Evolutionary conservation across 1,139 yeast species (phyloP).

Genomic region (Spathaspora sp.): DNA sequence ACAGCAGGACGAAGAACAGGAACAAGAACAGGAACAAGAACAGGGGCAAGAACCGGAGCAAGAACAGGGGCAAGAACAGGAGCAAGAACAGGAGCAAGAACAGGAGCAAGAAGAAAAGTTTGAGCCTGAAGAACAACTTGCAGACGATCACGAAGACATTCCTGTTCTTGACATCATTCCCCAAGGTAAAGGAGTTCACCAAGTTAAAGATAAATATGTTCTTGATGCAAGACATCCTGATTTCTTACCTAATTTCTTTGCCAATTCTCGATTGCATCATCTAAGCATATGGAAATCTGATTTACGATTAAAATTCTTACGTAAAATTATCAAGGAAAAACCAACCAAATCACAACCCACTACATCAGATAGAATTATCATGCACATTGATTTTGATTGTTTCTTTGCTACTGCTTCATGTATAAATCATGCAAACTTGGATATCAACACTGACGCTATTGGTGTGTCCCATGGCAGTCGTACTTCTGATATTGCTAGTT

Average conservation of each 20-base stretch:
- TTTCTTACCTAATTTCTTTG: conserved; percentile 69
- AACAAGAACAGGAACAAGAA: conserved; percentile 2
- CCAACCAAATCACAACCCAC: conserved; percentile 7
- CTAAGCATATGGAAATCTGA: conserved; percentile 85
- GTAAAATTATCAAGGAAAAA: conserved; percentile 30
- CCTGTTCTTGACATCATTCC: conserved; percentile 9
- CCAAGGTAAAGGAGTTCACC: conserved; percentile 11
- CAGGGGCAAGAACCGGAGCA: too few species aligned
- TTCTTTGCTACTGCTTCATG: conserved; percentile 89
- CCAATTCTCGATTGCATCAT: conserved; percentile 84
- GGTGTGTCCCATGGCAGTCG: conserved; percentile 83
- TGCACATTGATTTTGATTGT: conserved; percentile 92
- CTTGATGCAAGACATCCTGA: conserved; percentile 75
- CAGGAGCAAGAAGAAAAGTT: conserved; percentile 10
- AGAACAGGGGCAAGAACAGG: too few species aligned
- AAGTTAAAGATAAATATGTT: conserved; percentile 13
- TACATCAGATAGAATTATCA: conserved; percentile 31
- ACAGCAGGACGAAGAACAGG: conserved; percentile 6
- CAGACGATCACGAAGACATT: conserved; percentile 9
- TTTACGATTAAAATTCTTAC: conserved; percentile 58
- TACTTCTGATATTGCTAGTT: conserved; percentile 81
- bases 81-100: conserved; percentile 2
- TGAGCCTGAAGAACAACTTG: conserved; percentile 10
- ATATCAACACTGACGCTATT: conserved; percentile 60
- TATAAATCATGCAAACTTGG: conserved; percentile 52